phyloP scores from a whole-genome alignment of 2,329 filamentous ascomycete genomes.

The Hymenoscyphus repandus region DNA sequence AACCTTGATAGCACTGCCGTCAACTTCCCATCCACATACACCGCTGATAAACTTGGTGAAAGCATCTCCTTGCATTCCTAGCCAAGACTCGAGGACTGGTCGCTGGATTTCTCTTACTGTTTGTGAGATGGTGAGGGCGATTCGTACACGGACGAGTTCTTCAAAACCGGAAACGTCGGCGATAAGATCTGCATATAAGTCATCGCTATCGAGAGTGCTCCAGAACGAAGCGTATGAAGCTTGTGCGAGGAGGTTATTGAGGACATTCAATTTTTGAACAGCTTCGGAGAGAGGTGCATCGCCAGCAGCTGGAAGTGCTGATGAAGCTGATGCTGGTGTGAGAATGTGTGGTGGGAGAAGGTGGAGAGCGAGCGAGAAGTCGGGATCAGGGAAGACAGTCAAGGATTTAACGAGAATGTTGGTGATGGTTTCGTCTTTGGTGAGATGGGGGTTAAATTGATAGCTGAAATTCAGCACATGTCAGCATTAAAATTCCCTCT shows the following conservation, averaged over 20 bases:
- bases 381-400: constrained; percentile 92
- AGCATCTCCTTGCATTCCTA: constrained; percentile 63
- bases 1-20: constrained; percentile 60
- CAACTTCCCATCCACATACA: constrained; percentile 81
- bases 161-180: constrained; percentile 95
- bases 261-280: constrained; percentile 60
- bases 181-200: constrained; percentile 90
- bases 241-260: constrained; percentile 77
- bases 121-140: constrained; percentile 81
- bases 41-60: constrained; percentile 76
- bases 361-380: constrained; percentile 91
- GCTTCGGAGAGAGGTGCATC: constrained; percentile 77
- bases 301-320: constrained; percentile 47
- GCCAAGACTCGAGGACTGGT: constrained; percentile 66
- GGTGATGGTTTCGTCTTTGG: constrained; percentile 94
- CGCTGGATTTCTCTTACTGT: constrained; percentile 69
- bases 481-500: constrained; percentile 9
- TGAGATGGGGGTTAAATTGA: constrained; percentile 98
- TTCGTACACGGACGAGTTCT: constrained; percentile 84
- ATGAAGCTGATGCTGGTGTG: constrained; percentile 48
- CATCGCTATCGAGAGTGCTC: constrained; percentile 85
- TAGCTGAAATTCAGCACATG: constrained; percentile 56
- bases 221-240: constrained; percentile 92
- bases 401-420: constrained; percentile 98
- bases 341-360: constrained; percentile 84